Evolutionary conservation across 225 moss, liverwort and hornwort species (phyloP).

Genomic region (Marchantia paleacea): DNA sequence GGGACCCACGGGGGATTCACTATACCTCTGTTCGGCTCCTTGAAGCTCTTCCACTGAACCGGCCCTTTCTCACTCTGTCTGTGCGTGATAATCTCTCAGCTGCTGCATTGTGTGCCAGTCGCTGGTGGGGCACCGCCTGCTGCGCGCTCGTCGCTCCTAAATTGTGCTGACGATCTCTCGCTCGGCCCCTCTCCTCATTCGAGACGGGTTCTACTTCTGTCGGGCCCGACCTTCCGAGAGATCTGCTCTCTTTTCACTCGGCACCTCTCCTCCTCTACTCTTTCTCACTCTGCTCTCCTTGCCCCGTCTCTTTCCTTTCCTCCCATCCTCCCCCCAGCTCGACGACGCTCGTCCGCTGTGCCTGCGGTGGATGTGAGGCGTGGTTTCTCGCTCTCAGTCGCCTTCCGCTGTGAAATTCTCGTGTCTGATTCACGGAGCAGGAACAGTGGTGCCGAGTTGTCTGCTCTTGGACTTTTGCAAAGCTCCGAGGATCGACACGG

Average conservation of each 20-base stretch:
- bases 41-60: neutral
- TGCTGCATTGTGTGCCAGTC: neutral
- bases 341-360: neutral
- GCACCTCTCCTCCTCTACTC: neutral
- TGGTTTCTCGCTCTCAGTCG: neutral
- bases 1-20: neutral
- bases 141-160: neutral
- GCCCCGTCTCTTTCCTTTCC: neutral
- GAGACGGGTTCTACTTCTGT: neutral
- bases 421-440: neutral
- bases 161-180: neutral
- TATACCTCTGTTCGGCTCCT: neutral
- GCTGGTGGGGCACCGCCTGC: neutral
- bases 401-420: neutral
- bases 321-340: neutral
- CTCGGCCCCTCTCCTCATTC: neutral
- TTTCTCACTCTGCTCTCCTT: neutral
- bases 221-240: neutral
- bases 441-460: constrained; percentile 1
- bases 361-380: neutral
- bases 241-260: neutral
- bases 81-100: neutral
- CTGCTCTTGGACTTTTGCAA: neutral
- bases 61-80: neutral
- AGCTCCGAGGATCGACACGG: neutral